Conservation (phyloP, 192 early-diverging fungal species). For the Coemansia sp. region DNA sequence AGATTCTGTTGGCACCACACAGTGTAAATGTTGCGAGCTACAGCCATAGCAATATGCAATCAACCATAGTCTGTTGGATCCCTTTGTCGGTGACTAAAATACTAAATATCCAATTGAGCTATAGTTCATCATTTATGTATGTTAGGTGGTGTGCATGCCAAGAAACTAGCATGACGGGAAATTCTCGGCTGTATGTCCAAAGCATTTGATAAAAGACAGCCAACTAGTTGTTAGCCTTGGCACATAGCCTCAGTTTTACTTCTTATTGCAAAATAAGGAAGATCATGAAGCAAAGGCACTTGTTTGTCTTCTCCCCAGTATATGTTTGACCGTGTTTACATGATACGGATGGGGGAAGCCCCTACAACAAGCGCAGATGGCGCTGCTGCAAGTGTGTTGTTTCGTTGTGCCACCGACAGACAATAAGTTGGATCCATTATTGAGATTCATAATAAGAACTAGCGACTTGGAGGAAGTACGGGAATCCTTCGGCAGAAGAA, state of each 20-base stretch:
- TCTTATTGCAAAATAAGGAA: background rate
- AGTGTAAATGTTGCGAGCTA: too few relatives aligned
- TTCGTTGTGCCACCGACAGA: background rate
- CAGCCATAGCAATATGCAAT: too few relatives aligned
- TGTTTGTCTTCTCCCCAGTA: background rate
- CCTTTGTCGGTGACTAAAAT: too few relatives aligned
- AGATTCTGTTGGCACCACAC: too few relatives aligned
- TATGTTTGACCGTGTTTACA: background rate
- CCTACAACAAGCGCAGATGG: background rate
- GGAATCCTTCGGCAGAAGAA: background rate
- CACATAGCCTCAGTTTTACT: background rate
- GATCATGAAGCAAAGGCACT: background rate
- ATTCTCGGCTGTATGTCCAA: background rate
- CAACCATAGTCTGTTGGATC: too few relatives aligned
- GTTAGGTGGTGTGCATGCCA: background rate
- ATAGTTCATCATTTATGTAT: too few relatives aligned
- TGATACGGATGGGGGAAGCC: background rate
- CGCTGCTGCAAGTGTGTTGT: background rate
- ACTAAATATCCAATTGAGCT: too few relatives aligned
- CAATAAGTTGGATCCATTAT: background rate
- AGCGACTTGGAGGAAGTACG: background rate
- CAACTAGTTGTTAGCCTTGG: background rate
- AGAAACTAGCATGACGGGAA: background rate
- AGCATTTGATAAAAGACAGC: background rate
- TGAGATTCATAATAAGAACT: background rate